Conservation (phyloP, 192 early-diverging fungal species). For the Linnemannia zychae region DNA sequence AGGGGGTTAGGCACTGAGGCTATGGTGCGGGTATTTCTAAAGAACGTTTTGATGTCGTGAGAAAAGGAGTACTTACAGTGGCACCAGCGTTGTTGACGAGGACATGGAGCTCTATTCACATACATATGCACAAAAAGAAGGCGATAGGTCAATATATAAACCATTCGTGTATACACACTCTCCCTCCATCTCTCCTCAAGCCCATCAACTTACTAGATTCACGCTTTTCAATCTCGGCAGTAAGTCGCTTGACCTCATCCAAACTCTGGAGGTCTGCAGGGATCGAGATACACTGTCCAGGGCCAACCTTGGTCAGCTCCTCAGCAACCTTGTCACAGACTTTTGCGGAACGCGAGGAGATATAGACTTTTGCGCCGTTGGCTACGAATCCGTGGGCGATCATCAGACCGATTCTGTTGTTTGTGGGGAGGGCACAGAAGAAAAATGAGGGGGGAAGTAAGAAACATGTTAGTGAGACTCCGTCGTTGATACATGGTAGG, state of each 20-base stretch:
- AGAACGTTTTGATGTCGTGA: too few species aligned
- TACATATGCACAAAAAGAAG: neutral
- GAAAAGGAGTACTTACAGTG: slow-evolving; percentile 29
- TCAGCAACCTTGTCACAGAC: slow-evolving; percentile 73
- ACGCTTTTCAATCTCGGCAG: slow-evolving; percentile 63
- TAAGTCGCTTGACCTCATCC: slow-evolving; percentile 69
- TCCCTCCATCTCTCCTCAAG: neutral
- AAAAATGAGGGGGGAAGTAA: slow-evolving; percentile 21
- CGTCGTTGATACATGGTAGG: too few species aligned
- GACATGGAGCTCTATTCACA: slow-evolving; percentile 76
- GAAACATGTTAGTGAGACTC: neutral
- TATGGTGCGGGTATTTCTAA: too few species aligned
- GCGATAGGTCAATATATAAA: neutral
- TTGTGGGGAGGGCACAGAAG: too few species aligned
- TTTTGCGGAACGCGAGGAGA: slow-evolving; percentile 81
- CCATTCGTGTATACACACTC: neutral
- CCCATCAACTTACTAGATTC: slow-evolving; percentile 67
- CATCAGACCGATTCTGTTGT: slow-evolving; percentile 65
- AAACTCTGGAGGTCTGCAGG: slow-evolving; percentile 79
- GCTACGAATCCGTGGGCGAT: slow-evolving; percentile 80
- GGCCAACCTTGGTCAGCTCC: slow-evolving; percentile 75
- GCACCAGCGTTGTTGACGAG: slow-evolving; percentile 92
- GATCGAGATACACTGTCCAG: slow-evolving; percentile 80
- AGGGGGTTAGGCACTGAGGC: too few species aligned
- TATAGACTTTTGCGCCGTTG: slow-evolving; percentile 94